Base-by-base conservation (phyloP, 2,329 filamentous ascomycete species). In the Dichotomopilus funicola region DNA sequence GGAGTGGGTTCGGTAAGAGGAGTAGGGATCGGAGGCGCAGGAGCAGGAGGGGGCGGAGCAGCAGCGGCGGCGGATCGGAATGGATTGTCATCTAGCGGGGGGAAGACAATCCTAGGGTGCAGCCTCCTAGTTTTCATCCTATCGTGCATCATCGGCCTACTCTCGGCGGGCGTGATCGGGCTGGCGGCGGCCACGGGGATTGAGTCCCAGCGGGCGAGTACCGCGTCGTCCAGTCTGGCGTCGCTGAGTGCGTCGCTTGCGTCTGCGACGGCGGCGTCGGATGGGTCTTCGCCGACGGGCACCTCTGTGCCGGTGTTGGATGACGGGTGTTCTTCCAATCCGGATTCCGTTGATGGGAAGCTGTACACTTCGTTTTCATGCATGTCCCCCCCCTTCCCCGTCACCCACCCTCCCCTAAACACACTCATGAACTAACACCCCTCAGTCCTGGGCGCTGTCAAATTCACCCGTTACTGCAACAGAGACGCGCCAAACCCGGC, bases 141-240 rank as follows among this genome's bases (percentile, higher is more conserved):
- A 10, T 73, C 71, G 4, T 58, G 65, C 52, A 68, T 73, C 53
- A 71, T 76, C 55, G 73, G 70, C 5, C 38, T 73, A 10, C 59
- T 77, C 43, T 68, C 68, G 0, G 70, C 66, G 0, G 70, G 72
- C 1, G 73, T 76, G 10, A 71, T 77, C 51, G 75, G 73, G 1
- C 64, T 78, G 33, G 75, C 74, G 1, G 74, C 72, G 0, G 73
- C 73, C 3, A 75, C 73, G 1, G 75, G 74, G 5, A 64, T 77
- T 5, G 69, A 74, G 53, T 62, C 71, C 6, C 70, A 63, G 57
- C 68, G 72, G 47, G 72, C 73, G 5, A 73, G 67, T 51, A 59
- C 69, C 10, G 73, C 72, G 0, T 65, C 69, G 33, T 54, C 63
- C 33, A 67, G 68, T 51, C 58, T 75, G 12, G 66, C 68, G 3